Evolutionary conservation across 371 early-diverging fungal genomes (phyloP).

Genomic region (Mortierella sp.): DNA sequence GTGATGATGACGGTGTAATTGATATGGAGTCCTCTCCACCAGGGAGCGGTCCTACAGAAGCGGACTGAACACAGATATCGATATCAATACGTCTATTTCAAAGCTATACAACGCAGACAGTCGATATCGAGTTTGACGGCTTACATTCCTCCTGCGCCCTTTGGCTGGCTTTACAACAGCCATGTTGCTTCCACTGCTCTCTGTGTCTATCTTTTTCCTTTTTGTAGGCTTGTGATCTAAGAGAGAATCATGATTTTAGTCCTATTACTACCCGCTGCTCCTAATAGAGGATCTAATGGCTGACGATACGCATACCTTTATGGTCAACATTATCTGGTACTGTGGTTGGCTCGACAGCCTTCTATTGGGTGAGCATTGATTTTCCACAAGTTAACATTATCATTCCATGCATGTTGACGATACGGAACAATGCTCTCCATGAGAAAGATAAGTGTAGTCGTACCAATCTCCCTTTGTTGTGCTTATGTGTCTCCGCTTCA

Average conservation of each 20-base stretch:
- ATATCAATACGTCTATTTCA: neutral
- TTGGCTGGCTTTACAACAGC: neutral
- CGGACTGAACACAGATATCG: slow-evolving; percentile 6
- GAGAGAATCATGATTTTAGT: neutral
- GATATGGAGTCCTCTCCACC: neutral
- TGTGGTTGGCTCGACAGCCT: neutral
- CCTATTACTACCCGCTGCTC: neutral
- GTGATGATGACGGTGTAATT: slow-evolving; percentile 15
- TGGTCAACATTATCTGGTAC: neutral
- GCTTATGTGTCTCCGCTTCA: slow-evolving; percentile 32
- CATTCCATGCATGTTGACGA: neutral
- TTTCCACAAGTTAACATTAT: neutral
- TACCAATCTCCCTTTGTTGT: slow-evolving; percentile 33
- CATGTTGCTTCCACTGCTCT: slow-evolving; percentile 1
- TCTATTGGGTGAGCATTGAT: neutral
- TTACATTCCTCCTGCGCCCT: slow-evolving; percentile 27
- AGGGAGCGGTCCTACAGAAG: slow-evolving; percentile 10
- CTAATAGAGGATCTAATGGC: neutral
- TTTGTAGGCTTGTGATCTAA: slow-evolving; percentile 35
- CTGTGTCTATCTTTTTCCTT: slow-evolving; percentile 26
- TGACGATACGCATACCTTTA: neutral
- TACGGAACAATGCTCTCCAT: neutral
- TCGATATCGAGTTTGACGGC: neutral
- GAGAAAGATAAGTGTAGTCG: neutral
- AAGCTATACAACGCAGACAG: neutral